Evolutionary conservation across 225 moss, liverwort and hornwort species (phyloP).

Genomic region (Climacium dendroides): DNA sequence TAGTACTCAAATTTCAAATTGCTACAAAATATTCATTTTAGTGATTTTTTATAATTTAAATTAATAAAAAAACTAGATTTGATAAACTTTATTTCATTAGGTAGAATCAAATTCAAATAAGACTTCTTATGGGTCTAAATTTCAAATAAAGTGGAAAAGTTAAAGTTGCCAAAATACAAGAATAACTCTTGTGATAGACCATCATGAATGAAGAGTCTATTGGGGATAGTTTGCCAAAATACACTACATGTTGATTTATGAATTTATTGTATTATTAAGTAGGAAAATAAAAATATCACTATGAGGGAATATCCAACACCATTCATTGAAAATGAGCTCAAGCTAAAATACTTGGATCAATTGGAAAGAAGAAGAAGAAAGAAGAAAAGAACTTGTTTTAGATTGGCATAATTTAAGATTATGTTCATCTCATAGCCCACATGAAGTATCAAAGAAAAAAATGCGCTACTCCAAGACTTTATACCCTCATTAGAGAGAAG

Average conservation of each 20-base stretch:
- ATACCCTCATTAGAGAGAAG: background rate
- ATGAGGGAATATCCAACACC: background rate
- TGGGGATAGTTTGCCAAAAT: too few relatives aligned
- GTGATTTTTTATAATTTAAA: background rate
- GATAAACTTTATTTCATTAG: background rate
- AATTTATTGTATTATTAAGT: background rate
- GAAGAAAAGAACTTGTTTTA: background rate
- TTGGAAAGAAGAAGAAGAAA: background rate
- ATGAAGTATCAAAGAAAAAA: background rate
- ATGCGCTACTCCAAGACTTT: fast-evolving
- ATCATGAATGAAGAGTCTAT: too few relatives aligned
- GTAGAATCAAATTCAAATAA: background rate
- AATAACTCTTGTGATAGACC: too few relatives aligned
- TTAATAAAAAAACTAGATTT: fast-evolving
- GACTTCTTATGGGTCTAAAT: background rate
- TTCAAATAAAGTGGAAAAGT: background rate
- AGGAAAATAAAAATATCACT: background rate
- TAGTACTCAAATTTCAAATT: background rate
- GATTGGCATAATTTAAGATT: fast-evolving
- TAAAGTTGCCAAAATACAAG: too few relatives aligned
- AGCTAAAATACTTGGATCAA: background rate
- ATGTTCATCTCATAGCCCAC: fast-evolving
- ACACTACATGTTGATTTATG: fast-evolving
- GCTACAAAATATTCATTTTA: background rate
- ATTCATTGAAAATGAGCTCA: background rate